These are phyloP conservation scores for Rhazya stricta DNA, from an alignment of 257 asterid species.

Conservation along the genomic window DNA sequence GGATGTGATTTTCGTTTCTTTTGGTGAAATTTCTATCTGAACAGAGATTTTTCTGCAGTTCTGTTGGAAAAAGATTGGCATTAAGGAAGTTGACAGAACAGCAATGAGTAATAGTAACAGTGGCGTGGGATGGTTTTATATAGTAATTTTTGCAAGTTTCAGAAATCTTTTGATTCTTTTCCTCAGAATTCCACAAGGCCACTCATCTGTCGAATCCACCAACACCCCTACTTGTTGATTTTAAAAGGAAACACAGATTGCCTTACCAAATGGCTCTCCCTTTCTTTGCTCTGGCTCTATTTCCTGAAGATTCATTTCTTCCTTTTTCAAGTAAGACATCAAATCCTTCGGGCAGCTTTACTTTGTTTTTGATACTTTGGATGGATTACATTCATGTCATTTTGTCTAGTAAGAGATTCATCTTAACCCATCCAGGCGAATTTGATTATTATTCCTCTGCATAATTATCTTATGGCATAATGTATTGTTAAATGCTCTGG, in stretches of 20 bases:
- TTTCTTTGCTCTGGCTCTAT: neutral
- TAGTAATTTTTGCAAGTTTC: neutral
- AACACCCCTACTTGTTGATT: neutral
- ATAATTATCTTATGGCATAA: too few relatives aligned
- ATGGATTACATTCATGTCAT: too few relatives aligned
- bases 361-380: too few relatives aligned
- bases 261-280: neutral
- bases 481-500: too few relatives aligned
- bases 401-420: too few relatives aligned
- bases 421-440: too few relatives aligned
- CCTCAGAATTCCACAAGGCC: neutral
- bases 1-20: constrained; percentile 10
- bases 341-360: too few relatives aligned
- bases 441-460: too few relatives aligned
- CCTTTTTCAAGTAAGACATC: neutral
- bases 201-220: neutral
- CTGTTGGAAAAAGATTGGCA: neutral
- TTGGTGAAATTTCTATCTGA: constrained; percentile 11
- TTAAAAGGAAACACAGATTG: constrained; percentile 4
- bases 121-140: neutral
- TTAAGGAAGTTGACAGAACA: constrained; percentile 4
- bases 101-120: neutral
- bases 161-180: constrained; percentile 4
- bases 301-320: neutral
- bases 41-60: neutral